Evolutionary conservation across 2,329 filamentous ascomycete genomes (phyloP).

Genomic region (Xylaria sp.): DNA sequence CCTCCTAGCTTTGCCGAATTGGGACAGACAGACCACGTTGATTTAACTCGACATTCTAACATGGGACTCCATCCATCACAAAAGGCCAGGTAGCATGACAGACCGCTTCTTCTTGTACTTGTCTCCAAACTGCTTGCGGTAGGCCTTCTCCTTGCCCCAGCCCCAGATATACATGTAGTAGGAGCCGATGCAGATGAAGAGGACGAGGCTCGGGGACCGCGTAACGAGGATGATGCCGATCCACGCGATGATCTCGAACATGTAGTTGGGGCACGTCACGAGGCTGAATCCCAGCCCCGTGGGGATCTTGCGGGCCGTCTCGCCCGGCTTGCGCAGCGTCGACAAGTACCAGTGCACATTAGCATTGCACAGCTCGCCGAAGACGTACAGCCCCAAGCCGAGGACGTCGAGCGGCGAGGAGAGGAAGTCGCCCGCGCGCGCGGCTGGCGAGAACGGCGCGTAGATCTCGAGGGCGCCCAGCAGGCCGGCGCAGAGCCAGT

Average conservation of each 20-base stretch:
- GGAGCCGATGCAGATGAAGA: constrained; percentile 80
- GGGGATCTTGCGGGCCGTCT: constrained; percentile 89
- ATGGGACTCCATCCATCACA: constrained; percentile 59
- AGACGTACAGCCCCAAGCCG: constrained; percentile 76
- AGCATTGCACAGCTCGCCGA: constrained; percentile 85
- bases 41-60: background rate
- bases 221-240: constrained; percentile 82
- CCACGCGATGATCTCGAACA: constrained; percentile 93
- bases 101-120: constrained; percentile 96
- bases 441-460: constrained; percentile 75
- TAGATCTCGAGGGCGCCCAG: constrained; percentile 89
- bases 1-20: background rate
- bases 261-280: constrained; percentile 97
- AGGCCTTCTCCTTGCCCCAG: constrained; percentile 89
- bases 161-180: constrained; percentile 90
- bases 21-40: background rate
- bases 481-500: constrained; percentile 87
- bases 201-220: constrained; percentile 78
- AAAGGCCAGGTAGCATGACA: constrained; percentile 81
- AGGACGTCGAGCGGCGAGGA: constrained; percentile 65
- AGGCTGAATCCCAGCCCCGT: constrained; percentile 83
- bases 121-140: constrained; percentile 90
- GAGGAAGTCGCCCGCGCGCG: constrained; percentile 58
- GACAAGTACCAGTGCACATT: constrained; percentile 83
- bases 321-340: constrained; percentile 79